A percentile compares a stretch with the other conserved stretches of the same genome.
These are phyloP conservation scores for Volvox reticuliferus DNA, from an alignment of 139 green algal species.

Conservation along the genomic window DNA sequence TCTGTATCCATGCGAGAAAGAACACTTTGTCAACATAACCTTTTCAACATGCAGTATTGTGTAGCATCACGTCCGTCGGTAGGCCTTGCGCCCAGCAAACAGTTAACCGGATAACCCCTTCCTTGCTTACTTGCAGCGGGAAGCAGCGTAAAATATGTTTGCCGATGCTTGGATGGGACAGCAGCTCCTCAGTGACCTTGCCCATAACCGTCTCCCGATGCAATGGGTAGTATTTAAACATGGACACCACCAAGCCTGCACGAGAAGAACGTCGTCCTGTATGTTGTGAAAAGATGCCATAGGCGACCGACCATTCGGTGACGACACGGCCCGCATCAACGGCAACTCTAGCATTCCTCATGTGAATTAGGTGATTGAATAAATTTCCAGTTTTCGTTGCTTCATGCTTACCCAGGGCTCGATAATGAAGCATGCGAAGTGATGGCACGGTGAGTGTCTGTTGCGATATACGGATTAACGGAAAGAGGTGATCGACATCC, in stretches of 20 bases:
- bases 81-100: too few species aligned
- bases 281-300: too few species aligned
- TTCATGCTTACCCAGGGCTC: slow-evolving; percentile 62
- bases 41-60: too few species aligned
- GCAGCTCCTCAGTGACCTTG: slow-evolving; percentile 27
- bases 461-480: slow-evolving; percentile 69
- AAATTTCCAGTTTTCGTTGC: too few species aligned
- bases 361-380: too few species aligned
- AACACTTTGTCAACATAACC: too few species aligned
- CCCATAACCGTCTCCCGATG: slow-evolving; percentile 46
- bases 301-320: too few species aligned
- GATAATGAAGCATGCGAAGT: slow-evolving; percentile 71
- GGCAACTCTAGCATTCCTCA: too few species aligned
- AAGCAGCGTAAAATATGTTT: slow-evolving; percentile 21
- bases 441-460: slow-evolving; percentile 68
- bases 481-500: slow-evolving; percentile 60
- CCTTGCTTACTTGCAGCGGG: slow-evolving; percentile 14
- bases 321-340: too few species aligned
- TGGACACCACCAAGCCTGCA: slow-evolving; percentile 62
- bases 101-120: too few species aligned
- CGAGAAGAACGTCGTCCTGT: not conserved
- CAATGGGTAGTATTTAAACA: slow-evolving; percentile 42
- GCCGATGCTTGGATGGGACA: not conserved
- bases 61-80: too few species aligned
- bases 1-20: not conserved